Evolutionary conservation across 768 basidiomycete genomes (phyloP).

Genomic region (Mycena filopes): DNA sequence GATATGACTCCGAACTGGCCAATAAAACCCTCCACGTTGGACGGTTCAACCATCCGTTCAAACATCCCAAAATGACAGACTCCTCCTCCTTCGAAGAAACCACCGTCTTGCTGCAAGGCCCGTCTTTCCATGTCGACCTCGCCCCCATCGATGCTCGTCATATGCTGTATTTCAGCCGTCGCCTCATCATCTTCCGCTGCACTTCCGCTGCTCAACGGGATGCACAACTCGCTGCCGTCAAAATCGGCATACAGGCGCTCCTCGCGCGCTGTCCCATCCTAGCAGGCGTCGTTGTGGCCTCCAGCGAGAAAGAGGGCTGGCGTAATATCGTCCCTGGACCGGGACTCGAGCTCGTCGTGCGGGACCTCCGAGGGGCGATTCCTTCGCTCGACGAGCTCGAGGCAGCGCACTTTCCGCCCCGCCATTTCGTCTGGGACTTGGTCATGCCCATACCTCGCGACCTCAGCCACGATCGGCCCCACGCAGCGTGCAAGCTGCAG

Average conservation of each 20-base stretch:
- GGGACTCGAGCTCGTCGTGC: constrained; percentile 13
- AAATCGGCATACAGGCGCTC: background rate
- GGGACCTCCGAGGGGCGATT: background rate
- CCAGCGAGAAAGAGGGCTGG: constrained; percentile 3
- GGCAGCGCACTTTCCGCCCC: background rate
- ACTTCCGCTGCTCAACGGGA: constrained; percentile 8
- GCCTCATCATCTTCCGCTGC: constrained; percentile 17
- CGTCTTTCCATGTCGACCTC: constrained; percentile 21
- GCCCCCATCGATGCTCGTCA: constrained; percentile 17
- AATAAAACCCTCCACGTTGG: no score
- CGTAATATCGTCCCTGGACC: constrained; percentile 10
- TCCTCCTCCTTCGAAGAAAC: constrained; percentile 10
- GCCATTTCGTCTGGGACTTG: constrained; percentile 2
- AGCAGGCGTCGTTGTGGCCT: constrained; percentile 8
- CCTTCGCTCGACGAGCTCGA: constrained; percentile 5
- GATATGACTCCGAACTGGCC: no score
- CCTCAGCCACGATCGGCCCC: constrained; percentile 2
- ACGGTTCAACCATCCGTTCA: no score
- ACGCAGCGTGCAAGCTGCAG: constrained; percentile 20
- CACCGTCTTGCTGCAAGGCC: constrained; percentile 10
- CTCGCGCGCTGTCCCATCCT: constrained; percentile 14
- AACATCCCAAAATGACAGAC: background rate
- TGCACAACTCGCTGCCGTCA: constrained; percentile 14
- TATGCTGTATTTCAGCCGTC: constrained; percentile 15
- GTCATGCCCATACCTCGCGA: constrained; percentile 16